Percentiles rank a stretch among this genome's conserved stretches.
Evolutionary conservation across 169 alveolate species (phyloP).

Genomic region (Condylostoma magnum): DNA sequence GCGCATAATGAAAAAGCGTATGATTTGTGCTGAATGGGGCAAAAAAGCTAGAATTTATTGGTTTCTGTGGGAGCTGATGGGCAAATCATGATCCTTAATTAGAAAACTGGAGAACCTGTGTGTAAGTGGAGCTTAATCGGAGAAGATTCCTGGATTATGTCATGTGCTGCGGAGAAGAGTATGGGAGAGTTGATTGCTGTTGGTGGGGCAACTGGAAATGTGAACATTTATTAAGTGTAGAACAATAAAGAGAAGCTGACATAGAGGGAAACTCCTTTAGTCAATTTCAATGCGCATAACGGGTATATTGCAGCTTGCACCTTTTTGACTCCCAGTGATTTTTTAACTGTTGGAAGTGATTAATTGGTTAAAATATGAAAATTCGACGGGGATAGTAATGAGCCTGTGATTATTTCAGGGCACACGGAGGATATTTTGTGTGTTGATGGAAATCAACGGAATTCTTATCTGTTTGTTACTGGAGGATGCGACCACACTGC

Average conservation of each 20-base stretch:
- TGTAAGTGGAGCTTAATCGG: too few relatives aligned
- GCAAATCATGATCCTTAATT: too few relatives aligned
- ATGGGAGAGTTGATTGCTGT: slow-evolving; percentile 9
- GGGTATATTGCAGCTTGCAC: background rate
- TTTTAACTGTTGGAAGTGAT: slow-evolving; percentile 20
- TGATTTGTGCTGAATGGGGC: too few relatives aligned
- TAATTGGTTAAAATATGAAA: background rate
- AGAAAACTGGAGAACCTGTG: too few relatives aligned
- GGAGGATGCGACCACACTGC: slow-evolving; percentile 10
- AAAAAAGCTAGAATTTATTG: too few relatives aligned
- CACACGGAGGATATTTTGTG: slow-evolving; percentile 18
- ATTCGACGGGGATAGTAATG: background rate
- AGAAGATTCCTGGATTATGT: slow-evolving; percentile 29
- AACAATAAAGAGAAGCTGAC: background rate
- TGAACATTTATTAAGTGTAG: background rate
- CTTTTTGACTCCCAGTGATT: background rate
- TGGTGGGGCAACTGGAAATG: slow-evolving; percentile 11
- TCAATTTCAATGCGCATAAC: background rate
- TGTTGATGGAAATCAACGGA: background rate
- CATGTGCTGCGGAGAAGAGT: slow-evolving; percentile 7
- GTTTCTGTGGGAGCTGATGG: too few relatives aligned
- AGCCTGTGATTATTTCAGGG: background rate
- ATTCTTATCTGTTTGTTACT: slow-evolving; percentile 3
- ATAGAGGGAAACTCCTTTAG: background rate
- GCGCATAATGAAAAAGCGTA: too few relatives aligned